Evolutionary conservation across 768 basidiomycete species (phyloP).

Genomic region (Boletus rubropictus): DNA sequence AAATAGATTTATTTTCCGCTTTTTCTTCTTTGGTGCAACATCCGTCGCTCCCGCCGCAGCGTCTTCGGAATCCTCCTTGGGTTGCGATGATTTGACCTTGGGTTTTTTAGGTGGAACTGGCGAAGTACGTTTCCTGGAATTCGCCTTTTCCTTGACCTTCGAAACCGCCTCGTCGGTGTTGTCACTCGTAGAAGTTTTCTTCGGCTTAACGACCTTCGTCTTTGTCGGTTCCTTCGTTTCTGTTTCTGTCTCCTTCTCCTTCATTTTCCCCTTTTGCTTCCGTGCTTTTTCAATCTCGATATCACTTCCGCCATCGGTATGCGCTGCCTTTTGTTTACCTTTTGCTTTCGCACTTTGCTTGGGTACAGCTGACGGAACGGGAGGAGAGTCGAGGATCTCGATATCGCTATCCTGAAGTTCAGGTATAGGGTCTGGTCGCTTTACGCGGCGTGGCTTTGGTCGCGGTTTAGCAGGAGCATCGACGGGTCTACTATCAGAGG

Average conservation of each 20-base stretch:
- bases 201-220: conserved; percentile 20
- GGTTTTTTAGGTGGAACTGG: conserved; percentile 20
- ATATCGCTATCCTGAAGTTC: conserved; percentile 29
- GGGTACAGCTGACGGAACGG: conserved; percentile 14
- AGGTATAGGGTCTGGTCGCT: conserved; percentile 11
- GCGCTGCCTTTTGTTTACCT: conserved; percentile 36
- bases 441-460: conserved; percentile 19
- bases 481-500: conserved; percentile 11
- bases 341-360: conserved; percentile 27
- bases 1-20: conserved; percentile 65
- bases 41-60: conserved; percentile 18
- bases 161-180: conserved; percentile 10
- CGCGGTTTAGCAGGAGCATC: conserved; percentile 21
- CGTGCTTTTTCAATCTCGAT: conserved; percentile 19
- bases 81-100: conserved; percentile 13
- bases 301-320: conserved; percentile 16
- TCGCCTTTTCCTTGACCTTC: conserved; percentile 16
- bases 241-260: conserved; percentile 16
- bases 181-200: conserved; percentile 19
- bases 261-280: conserved; percentile 25
- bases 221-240: conserved; percentile 29
- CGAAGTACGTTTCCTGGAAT: conserved; percentile 16
- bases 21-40: conserved; percentile 53
- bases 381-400: conserved; percentile 20
- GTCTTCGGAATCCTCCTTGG: conserved; percentile 16